A percentile compares a stretch with the other conserved stretches of the same genome.
phyloP scores from a whole-genome alignment of 2,329 filamentous ascomycete genomes.

The Shiraia sp. region DNA sequence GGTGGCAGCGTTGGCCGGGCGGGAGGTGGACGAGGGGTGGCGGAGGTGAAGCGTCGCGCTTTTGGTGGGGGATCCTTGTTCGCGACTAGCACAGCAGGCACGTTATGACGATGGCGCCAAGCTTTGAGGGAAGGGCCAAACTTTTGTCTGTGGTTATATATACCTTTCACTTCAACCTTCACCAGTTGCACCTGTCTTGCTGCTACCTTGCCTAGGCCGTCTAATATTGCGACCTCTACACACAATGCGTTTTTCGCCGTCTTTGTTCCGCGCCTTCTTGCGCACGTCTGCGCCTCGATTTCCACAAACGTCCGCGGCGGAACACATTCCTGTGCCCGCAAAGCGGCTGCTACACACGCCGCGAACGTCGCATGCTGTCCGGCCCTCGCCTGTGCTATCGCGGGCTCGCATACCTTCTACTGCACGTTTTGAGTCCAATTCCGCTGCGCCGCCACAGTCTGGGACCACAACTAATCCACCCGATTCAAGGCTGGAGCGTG shows the following conservation, averaged over 20 bases:
- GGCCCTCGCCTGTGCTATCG: conserved; percentile 18
- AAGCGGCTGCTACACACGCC: conserved; percentile 31
- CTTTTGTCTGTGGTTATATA: not conserved
- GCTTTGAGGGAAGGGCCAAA: not conserved
- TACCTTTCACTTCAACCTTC: conserved; percentile 1
- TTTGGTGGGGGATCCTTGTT: conserved; percentile 5
- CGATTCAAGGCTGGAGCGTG: conserved; percentile 41
- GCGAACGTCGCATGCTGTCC: conserved; percentile 28
- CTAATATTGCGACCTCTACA: not conserved
- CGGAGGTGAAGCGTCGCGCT: not conserved
- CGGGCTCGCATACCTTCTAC: conserved; percentile 12
- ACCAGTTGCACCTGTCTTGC: not conserved
- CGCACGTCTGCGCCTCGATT: conserved; percentile 20
- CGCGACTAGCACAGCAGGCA: conserved; percentile 11
- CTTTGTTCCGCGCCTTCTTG: conserved; percentile 28
- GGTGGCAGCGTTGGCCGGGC: not conserved
- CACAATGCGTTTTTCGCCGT: conserved; percentile 29
- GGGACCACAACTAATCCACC: conserved; percentile 32
- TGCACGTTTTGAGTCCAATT: conserved; percentile 32
- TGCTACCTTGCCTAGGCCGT: not conserved
- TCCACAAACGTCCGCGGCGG: conserved; percentile 12
- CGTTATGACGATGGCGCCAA: too few relatives aligned
- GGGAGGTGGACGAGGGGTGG: conserved; percentile 3
- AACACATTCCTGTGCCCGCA: conserved; percentile 29
- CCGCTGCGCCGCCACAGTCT: conserved; percentile 22